Evolutionary conservation across 2,329 filamentous ascomycete species (phyloP).

Genomic region (Epichloe sylvatica): DNA sequence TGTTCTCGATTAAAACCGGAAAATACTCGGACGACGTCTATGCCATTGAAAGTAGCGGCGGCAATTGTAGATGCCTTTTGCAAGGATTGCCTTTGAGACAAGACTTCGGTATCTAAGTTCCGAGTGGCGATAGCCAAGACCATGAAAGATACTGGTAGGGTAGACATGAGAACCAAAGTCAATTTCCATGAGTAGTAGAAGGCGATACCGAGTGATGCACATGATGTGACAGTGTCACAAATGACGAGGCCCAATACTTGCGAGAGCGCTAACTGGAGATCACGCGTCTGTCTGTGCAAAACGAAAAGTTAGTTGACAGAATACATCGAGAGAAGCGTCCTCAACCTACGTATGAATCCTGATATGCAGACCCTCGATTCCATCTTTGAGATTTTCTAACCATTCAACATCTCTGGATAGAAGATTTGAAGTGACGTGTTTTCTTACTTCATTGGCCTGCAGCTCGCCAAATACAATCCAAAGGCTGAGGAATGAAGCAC

Average conservation of each 20-base stretch:
- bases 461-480: conserved; percentile 74
- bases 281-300: conserved; percentile 56
- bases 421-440: conserved; percentile 51
- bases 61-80: conserved; percentile 57
- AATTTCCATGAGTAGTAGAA: conserved; percentile 74
- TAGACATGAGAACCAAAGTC: conserved; percentile 63
- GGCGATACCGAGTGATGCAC: conserved; percentile 55
- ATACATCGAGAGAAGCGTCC: background rate
- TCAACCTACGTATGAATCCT: conserved; percentile 55
- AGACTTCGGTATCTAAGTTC: conserved; percentile 51
- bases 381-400: conserved; percentile 64
- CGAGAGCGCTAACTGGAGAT: conserved; percentile 68
- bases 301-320: background rate
- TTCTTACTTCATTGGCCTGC: conserved; percentile 54
- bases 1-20: conserved; percentile 61
- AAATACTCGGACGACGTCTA: conserved; percentile 78
- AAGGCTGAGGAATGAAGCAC: conserved; percentile 49
- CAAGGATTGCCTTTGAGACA: conserved; percentile 53
- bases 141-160: conserved; percentile 52
- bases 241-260: conserved; percentile 62
- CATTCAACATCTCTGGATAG: conserved; percentile 63
- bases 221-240: conserved; percentile 47
- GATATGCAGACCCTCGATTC: conserved; percentile 56
- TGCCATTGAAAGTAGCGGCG: conserved; percentile 54
- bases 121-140: conserved; percentile 46